Conservation (phyloP, 2,329 filamentous ascomycete species). For the Macrophomina phaseolina region DNA sequence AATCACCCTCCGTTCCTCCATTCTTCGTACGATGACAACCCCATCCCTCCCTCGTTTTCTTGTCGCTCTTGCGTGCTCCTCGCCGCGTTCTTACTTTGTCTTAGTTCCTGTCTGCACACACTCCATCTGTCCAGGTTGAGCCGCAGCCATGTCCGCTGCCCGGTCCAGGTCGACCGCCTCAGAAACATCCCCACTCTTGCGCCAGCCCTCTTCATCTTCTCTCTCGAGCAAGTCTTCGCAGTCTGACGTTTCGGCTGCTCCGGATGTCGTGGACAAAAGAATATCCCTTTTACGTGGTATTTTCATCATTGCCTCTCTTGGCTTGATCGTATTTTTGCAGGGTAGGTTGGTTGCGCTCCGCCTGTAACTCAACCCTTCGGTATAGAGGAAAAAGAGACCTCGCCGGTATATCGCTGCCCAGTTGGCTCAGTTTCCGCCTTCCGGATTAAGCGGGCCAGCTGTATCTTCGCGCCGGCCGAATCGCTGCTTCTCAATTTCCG, state of each 20-base stretch:
- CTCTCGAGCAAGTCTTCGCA: constrained; percentile 12
- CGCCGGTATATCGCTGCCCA: not conserved
- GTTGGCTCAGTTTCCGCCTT: not conserved
- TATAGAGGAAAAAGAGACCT: not conserved
- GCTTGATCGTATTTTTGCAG: constrained; percentile 65
- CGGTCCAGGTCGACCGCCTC: not conserved
- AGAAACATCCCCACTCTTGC: constrained; percentile 24
- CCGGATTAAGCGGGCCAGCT: not conserved
- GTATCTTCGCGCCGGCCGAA: not conserved
- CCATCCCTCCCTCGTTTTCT: not conserved
- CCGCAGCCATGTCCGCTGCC: constrained; percentile 7
- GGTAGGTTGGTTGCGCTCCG: constrained; percentile 46
- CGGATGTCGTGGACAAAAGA: not conserved
- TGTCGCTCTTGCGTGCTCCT: not conserved
- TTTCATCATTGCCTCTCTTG: constrained; percentile 60
- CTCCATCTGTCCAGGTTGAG: not conserved
- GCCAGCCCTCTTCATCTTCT: constrained; percentile 2
- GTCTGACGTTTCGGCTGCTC: not conserved
- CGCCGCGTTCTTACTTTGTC: not conserved
- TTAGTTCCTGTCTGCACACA: not conserved
- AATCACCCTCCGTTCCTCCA: constrained; percentile 22
- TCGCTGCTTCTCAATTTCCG: constrained; percentile 1
- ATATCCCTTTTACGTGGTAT: constrained; percentile 14
- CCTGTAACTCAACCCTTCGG: constrained; percentile 1
- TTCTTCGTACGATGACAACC: not conserved